phyloP scores from a whole-genome alignment of 2,329 filamentous ascomycete species.

The Fusarium fujikuroi region DNA sequence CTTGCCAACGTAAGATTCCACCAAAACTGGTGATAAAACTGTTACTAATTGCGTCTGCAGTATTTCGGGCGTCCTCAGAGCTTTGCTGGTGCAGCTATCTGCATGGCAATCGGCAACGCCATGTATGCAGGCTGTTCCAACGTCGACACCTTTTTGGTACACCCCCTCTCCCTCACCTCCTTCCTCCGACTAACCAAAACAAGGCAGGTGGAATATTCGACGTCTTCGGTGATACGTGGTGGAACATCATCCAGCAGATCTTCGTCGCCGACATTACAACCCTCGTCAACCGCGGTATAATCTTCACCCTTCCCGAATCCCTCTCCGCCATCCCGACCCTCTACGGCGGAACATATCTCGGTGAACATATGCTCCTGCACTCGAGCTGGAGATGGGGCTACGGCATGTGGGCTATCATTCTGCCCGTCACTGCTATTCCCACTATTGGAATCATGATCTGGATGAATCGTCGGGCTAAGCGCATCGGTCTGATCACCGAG shows the following conservation, averaged over 20 bases:
- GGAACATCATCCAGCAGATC: constrained; percentile 36
- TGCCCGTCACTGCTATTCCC: constrained; percentile 18
- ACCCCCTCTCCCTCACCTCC: rapidly evolving
- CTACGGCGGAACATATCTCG: constrained; percentile 33
- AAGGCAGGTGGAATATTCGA: constrained; percentile 36
- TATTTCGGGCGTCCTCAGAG: constrained; percentile 31
- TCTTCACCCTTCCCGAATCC: constrained; percentile 31
- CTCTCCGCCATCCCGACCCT: constrained; percentile 30
- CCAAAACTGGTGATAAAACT: too few species aligned
- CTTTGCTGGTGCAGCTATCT: constrained; percentile 17
- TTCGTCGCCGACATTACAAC: constrained; percentile 33
- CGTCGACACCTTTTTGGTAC: constrained; percentile 32
- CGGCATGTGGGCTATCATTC: constrained; percentile 27
- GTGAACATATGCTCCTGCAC: constrained; percentile 22
- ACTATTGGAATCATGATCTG: constrained; percentile 33
- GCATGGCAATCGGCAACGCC: constrained; percentile 23
- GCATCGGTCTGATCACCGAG: constrained; percentile 6
- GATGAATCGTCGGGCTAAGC: constrained; percentile 20
- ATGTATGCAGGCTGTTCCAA: constrained; percentile 32
- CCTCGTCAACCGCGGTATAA: constrained; percentile 32
- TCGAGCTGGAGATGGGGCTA: constrained; percentile 34
- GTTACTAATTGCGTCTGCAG: not conserved
- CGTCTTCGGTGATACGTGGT: constrained; percentile 25
- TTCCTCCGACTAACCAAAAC: not conserved
- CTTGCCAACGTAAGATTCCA: constrained; percentile 21